Evolutionary conservation across 139 green algal genomes (phyloP).

Genomic region (Chlamydomonas asymmetrica): DNA sequence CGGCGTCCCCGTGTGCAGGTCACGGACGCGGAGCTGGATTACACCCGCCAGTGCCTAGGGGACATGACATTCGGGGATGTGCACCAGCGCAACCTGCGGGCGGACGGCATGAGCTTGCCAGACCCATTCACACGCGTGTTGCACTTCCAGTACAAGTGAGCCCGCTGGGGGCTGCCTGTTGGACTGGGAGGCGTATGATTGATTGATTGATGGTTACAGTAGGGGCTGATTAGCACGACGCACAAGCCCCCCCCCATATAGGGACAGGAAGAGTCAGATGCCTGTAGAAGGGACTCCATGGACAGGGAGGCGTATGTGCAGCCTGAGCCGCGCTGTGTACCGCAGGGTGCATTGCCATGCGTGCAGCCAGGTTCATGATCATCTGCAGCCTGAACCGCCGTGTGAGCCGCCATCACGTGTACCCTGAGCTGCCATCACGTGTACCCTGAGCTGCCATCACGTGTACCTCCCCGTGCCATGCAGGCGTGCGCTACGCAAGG

Average conservation of each 20-base stretch:
- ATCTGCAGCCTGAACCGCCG: too few species aligned
- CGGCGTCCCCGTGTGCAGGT: neutral
- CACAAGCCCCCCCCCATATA: too few species aligned
- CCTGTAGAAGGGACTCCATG: too few species aligned
- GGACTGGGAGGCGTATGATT: neutral
- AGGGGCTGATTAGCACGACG: too few species aligned
- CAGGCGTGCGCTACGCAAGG: conserved; percentile 5
- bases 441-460: neutral
- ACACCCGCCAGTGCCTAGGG: neutral
- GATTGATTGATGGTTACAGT: neutral
- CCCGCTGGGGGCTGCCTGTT: neutral
- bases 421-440: too few species aligned
- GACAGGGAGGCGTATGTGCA: neutral
- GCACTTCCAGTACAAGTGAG: conserved; percentile 1
- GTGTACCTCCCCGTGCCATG: neutral
- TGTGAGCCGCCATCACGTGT: too few species aligned
- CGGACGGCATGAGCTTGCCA: neutral
- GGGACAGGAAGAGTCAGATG: too few species aligned
- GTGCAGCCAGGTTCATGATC: too few species aligned
- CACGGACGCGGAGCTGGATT: neutral
- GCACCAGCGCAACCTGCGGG: neutral
- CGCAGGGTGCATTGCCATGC: too few species aligned
- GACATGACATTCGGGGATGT: conserved; percentile 1
- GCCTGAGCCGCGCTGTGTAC: neutral
- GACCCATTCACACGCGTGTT: neutral